Evolutionary conservation across 345 rosid genomes (phyloP).

Genomic region (Dovyalis caffra): DNA sequence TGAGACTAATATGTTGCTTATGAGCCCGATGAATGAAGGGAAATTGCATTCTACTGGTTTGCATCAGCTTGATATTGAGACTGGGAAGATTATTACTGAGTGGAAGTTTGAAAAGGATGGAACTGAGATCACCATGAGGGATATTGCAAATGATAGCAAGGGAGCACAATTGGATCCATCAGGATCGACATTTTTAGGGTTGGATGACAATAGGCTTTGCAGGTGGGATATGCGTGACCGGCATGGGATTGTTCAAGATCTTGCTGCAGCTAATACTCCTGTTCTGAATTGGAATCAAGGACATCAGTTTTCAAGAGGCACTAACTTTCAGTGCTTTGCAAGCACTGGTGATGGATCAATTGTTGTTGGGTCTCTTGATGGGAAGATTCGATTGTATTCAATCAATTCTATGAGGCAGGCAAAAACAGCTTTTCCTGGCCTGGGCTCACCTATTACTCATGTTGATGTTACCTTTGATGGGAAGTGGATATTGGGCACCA

Average conservation of each 20-base stretch:
- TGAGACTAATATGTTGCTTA: conserved; percentile 93
- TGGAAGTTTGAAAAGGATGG: conserved; percentile 99
- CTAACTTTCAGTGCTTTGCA: conserved; percentile 96
- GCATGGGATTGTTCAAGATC: conserved; percentile 86
- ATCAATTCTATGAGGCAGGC: conserved; percentile 92
- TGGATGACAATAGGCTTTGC: conserved; percentile 93
- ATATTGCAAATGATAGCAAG: conserved; percentile 86
- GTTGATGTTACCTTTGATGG: conserved; percentile 98
- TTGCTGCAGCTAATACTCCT: conserved; percentile 61
- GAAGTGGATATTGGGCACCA: conserved; percentile 97
- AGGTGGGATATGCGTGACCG: conserved; percentile 99
- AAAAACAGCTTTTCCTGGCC: conserved; percentile 97
- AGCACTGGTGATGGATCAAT: conserved; percentile 98
- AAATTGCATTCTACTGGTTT: conserved; percentile 69
- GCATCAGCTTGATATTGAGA: conserved; percentile 96
- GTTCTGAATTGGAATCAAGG: conserved; percentile 93
- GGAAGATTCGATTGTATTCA: conserved; percentile 91
- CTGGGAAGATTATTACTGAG: conserved; percentile 82
- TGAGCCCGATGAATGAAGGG: conserved; percentile 80
- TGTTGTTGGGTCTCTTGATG: conserved; percentile 96
- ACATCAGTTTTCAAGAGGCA: conserved; percentile 98
- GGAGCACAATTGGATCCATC: conserved; percentile 95
- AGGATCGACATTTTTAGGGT: conserved; percentile 88
- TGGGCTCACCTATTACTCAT: conserved; percentile 91
- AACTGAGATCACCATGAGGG: conserved; percentile 88